A percentile compares a stretch with the other conserved stretches of the same genome.
These are phyloP conservation scores for Rhododendron griersonianum DNA, from an alignment of 148 eudicot genomes.

Conservation along the genomic window DNA sequence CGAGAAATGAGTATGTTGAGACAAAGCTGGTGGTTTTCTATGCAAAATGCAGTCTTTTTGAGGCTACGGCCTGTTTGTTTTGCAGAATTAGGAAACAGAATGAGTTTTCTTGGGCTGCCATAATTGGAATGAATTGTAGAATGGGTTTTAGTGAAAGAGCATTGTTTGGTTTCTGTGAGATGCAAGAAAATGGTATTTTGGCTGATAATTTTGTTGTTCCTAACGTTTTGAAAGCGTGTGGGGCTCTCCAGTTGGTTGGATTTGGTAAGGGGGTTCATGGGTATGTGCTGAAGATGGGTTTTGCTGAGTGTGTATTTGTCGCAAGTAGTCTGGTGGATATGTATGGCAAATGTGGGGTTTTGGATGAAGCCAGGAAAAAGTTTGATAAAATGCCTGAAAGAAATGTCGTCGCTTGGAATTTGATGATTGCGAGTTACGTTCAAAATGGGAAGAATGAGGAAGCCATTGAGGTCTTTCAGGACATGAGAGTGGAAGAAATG, in stretches of 20 bases:
- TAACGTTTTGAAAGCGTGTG: conserved; percentile 57
- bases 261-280: conserved; percentile 55
- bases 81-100: conserved; percentile 19
- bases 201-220: conserved; percentile 38
- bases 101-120: conserved; percentile 55
- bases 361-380: conserved; percentile 34
- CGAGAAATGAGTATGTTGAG: conserved; percentile 42
- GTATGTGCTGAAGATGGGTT: conserved; percentile 40
- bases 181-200: conserved; percentile 37
- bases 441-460: conserved; percentile 54
- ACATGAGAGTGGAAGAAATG: conserved; percentile 46
- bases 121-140: conserved; percentile 42
- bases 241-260: conserved; percentile 24
- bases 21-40: conserved; percentile 57
- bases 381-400: conserved; percentile 47
- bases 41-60: conserved; percentile 44
- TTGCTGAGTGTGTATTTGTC: conserved; percentile 43
- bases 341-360: conserved; percentile 60
- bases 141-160: conserved; percentile 28
- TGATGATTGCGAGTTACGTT: conserved; percentile 47
- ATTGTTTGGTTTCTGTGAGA: conserved; percentile 31
- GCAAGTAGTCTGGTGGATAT: conserved; percentile 57
- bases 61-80: conserved; percentile 27
- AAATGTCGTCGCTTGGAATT: conserved; percentile 50
- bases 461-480: conserved; percentile 37